A percentile compares a stretch with the other conserved stretches of the same genome.
Evolutionary conservation across 345 rosid genomes (phyloP).

Genomic region (Erysimum cheiranthoides): DNA sequence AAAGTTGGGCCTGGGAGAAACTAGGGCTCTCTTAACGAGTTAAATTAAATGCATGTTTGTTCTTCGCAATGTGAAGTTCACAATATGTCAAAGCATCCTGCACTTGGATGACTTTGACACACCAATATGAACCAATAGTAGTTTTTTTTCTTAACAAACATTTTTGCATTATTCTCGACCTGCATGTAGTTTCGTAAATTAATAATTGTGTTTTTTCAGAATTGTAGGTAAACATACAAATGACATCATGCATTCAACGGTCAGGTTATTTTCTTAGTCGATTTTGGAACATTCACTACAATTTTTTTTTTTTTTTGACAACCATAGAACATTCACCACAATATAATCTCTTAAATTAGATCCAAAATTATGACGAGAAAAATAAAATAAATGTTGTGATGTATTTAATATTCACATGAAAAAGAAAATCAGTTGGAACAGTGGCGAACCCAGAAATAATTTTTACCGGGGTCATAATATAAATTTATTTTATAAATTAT

Average conservation of each 20-base stretch:
- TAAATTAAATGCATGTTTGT: neutral
- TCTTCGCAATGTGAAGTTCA: neutral
- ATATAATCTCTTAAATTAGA: neutral
- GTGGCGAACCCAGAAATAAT: too few relatives aligned
- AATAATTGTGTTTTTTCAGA: too few relatives aligned
- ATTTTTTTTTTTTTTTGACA: too few relatives aligned
- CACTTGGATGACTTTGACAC: slow-evolving; percentile 26
- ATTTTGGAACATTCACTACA: slow-evolving; percentile 9
- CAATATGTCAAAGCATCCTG: neutral
- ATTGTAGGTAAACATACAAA: neutral
- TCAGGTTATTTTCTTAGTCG: neutral
- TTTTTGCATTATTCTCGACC: neutral
- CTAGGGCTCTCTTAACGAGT: too few relatives aligned
- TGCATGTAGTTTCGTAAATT: neutral
- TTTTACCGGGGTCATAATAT: too few relatives aligned
- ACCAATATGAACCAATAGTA: slow-evolving; percentile 2
- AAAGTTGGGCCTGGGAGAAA: too few relatives aligned
- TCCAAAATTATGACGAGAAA: neutral
- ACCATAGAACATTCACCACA: slow-evolving; percentile 3
- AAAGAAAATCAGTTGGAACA: neutral
- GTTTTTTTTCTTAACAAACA: neutral
- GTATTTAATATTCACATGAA: neutral
- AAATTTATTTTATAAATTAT: too few relatives aligned
- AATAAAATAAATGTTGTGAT: neutral
- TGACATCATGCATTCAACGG: neutral